Evolutionary conservation across 495 filamentous ascomycete species (phyloP).

Genomic region (Xylaria longipes): DNA sequence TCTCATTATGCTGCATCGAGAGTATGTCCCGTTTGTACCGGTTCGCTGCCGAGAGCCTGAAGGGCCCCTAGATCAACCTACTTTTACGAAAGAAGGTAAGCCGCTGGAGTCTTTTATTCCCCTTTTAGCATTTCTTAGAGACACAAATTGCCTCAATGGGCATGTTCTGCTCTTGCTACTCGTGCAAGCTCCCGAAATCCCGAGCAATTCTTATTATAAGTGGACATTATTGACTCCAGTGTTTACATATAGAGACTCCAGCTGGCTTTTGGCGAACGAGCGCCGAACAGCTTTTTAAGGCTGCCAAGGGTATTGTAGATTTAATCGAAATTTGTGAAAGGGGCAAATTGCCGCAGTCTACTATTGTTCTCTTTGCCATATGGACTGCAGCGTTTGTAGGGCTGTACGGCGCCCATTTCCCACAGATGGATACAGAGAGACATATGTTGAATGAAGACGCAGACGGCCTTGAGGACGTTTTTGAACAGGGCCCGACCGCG

Average conservation of each 20-base stretch:
- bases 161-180: no score
- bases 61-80: constrained; percentile 76
- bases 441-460: constrained; percentile 57
- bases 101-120: no score
- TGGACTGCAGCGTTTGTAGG: constrained; percentile 79
- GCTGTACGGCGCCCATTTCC: constrained; percentile 76
- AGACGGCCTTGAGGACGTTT: constrained; percentile 42
- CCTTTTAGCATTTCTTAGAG: no score
- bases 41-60: constrained; percentile 69
- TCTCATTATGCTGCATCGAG: constrained; percentile 78
- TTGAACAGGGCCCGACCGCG: constrained; percentile 46
- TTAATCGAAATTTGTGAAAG: constrained; percentile 72
- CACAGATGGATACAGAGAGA: constrained; percentile 75
- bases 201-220: no score
- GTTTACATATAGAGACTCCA: no score
- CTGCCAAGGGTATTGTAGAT: constrained; percentile 76
- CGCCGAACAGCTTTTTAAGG: constrained; percentile 74
- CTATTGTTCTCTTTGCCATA: constrained; percentile 79
- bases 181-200: no score
- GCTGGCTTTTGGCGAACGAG: constrained; percentile 75
- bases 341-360: constrained; percentile 79
- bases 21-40: constrained; percentile 84
- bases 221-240: no score
- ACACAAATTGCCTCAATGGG: no score
- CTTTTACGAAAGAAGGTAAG: constrained; percentile 64